Evolutionary conservation across 306 rosid genomes (phyloP).

Genomic region (Gynostemma pentaphyllum): DNA sequence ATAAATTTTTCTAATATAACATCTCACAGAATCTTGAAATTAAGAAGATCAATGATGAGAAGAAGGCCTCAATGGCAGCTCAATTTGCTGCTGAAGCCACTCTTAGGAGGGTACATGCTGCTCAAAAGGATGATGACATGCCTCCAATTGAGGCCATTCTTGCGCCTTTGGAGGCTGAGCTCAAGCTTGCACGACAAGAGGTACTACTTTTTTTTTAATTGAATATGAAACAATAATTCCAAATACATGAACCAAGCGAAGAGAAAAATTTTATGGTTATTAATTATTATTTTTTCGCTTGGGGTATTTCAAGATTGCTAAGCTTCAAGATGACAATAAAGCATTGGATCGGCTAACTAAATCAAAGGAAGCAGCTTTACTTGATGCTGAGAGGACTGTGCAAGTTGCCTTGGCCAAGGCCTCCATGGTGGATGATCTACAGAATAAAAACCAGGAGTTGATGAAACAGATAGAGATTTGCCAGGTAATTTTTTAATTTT

Average conservation of each 20-base stretch:
- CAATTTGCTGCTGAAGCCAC: constrained; percentile 99
- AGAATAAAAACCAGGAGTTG: constrained; percentile 95
- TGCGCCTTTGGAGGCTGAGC: constrained; percentile 98
- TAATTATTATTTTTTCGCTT: neutral
- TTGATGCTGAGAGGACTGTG: constrained; percentile 97
- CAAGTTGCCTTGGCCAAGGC: constrained; percentile 97
- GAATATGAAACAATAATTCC: constrained; percentile 1
- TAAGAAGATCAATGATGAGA: constrained; percentile 98
- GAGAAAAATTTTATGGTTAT: constrained; percentile 1
- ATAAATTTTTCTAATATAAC: constrained; percentile 4
- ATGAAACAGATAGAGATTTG: constrained; percentile 98
- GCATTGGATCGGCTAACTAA: constrained; percentile 96
- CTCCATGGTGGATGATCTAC: constrained; percentile 99
- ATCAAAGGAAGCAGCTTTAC: constrained; percentile 95
- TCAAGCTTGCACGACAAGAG: constrained; percentile 96
- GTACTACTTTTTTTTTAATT: constrained; percentile 28
- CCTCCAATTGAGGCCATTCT: constrained; percentile 99
- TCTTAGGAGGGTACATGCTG: constrained; percentile 97
- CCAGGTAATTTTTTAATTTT: constrained; percentile 47
- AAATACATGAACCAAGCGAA: neutral
- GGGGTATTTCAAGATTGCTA: constrained; percentile 63
- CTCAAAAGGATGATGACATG: constrained; percentile 99
- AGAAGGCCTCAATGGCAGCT: constrained; percentile 98
- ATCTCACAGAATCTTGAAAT: constrained; percentile 90
- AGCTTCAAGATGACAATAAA: constrained; percentile 97